phyloP scores from a whole-genome alignment of 768 basidiomycete genomes.

The Boletus coccyginus region DNA sequence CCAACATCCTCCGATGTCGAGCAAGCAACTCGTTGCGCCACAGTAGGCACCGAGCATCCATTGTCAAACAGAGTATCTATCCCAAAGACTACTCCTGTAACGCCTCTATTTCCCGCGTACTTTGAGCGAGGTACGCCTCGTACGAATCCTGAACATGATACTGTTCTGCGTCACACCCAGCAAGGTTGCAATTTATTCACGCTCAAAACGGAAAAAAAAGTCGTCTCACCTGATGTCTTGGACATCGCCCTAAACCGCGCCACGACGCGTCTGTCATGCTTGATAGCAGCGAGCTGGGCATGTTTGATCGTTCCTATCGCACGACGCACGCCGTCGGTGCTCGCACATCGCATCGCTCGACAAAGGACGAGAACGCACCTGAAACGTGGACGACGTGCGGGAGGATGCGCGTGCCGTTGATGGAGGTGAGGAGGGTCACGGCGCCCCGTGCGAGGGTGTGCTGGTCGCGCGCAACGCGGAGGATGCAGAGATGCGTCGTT shows the following conservation, averaged over 20 bases:
- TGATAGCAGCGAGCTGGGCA: conserved; percentile 71
- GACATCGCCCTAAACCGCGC: conserved; percentile 60
- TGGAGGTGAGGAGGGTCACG: conserved; percentile 61
- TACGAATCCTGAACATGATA: conserved; percentile 55
- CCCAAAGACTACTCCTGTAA: conserved; percentile 53
- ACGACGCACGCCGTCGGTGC: not conserved
- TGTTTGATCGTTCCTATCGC: conserved; percentile 81
- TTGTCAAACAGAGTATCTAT: not conserved
- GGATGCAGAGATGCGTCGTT: conserved; percentile 77
- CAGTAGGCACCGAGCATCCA: not conserved
- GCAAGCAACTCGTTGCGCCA: not conserved
- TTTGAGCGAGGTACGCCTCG: conserved; percentile 54
- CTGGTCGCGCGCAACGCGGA: conserved; percentile 81
- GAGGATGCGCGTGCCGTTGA: conserved; percentile 59
- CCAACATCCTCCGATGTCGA: not conserved
- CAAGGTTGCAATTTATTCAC: not conserved
- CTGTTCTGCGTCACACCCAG: conserved; percentile 34
- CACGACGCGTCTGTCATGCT: conserved; percentile 68
- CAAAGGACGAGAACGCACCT: conserved; percentile 43
- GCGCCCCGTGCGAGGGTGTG: conserved; percentile 80
- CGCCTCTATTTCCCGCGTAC: conserved; percentile 59
- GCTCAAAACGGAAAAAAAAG: not conserved
- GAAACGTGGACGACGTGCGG: conserved; percentile 81
- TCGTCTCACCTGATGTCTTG: conserved; percentile 47
- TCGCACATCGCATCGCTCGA: not conserved